Percentiles rank a stretch among this genome's conserved stretches.
These are phyloP conservation scores for Pythium brassicae DNA, from an alignment of 352 stramenopile genomes.

Conservation along the genomic window DNA sequence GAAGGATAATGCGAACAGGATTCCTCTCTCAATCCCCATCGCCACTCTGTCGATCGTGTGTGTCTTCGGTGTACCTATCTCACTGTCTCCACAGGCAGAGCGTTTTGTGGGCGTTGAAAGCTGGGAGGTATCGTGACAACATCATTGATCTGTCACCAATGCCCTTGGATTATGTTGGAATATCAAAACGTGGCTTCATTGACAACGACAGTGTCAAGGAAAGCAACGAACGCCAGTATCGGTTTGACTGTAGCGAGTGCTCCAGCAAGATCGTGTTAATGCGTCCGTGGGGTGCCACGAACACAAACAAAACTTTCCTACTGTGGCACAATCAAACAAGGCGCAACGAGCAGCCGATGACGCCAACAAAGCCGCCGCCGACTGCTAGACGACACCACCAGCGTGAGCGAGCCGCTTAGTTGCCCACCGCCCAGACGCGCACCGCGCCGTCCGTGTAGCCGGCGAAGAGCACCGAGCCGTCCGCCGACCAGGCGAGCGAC, in stretches of 20 bases:
- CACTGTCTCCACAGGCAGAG: too few relatives aligned
- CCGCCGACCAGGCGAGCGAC: slow-evolving; percentile 97
- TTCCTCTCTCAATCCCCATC: slow-evolving; percentile 12
- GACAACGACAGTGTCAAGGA: neutral
- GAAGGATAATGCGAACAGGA: slow-evolving; percentile 6
- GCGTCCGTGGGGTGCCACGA: neutral
- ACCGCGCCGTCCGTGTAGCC: slow-evolving; percentile 99
- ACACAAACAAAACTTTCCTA: neutral
- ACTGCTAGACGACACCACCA: too few relatives aligned
- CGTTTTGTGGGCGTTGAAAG: too few relatives aligned
- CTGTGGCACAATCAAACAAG: slow-evolving; percentile 9
- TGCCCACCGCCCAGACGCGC: slow-evolving; percentile 91
- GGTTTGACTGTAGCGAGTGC: slow-evolving; percentile 14
- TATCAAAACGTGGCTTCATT: neutral
- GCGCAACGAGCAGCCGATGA: neutral
- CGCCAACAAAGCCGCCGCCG: too few relatives aligned
- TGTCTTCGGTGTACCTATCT: too few relatives aligned
- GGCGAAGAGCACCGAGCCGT: slow-evolving; percentile 98
- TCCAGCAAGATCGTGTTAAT: slow-evolving; percentile 8
- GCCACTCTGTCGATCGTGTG: neutral
- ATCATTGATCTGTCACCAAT: too few relatives aligned
- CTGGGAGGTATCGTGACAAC: too few relatives aligned
- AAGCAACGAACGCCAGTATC: neutral
- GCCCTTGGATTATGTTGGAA: too few relatives aligned
- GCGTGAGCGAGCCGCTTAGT: slow-evolving; percentile 44